Evolutionary conservation across 192 early-diverging fungal genomes (phyloP), one percentile per base, ranked within the genome.

Genomic region (Phlyctochytrium arcticum): DNA sequence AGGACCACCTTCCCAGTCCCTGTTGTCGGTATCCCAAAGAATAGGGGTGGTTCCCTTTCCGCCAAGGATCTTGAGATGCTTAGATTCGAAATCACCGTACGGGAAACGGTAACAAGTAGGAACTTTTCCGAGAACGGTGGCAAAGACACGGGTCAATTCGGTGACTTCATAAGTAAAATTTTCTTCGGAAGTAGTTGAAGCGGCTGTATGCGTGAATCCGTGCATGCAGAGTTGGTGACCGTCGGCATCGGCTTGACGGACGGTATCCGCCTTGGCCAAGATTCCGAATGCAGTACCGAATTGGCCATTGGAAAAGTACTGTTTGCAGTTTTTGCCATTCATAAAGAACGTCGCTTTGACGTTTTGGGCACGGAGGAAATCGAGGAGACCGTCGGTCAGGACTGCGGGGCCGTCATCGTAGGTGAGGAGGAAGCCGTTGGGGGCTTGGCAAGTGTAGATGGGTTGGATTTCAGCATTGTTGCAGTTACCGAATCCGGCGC

Each of bases 281-380:
- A 44, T 44, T n/a, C 39, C 39, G 21, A 44, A 44, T 12, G 39
- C 15, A 44, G 39, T 44, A 19, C 21, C 21, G 15, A 44, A 19
- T n/a, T 44, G 12, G 39, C 39, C 39, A 19, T 44, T 44, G 21
- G 2, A n/a, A 44, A 44, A 44, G 39, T 44, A 44, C 21, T 44
- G 39, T 31, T 29, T 10, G 54, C 39, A 58, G 35, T 58, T 58
- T 27, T 37, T 34, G n/a, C 57, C 57, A 36, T 58, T 87, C 60
- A 89, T 62, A 61, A 90, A 90, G 73, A 88, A 90, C n/a, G 87
- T 90, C 6, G 80, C 85, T 30, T 77, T 73, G 30, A 71, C 65
- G 17, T 50, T 60, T 9, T 65, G 60, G 1, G 2, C 9, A 10
- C 72, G 57, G n/a, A 80, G 60, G 26, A 49, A 35, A 30, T 57